phyloP scores from a whole-genome alignment of 1,284 basidiomycete species.

The Amylostereum chailletii region DNA sequence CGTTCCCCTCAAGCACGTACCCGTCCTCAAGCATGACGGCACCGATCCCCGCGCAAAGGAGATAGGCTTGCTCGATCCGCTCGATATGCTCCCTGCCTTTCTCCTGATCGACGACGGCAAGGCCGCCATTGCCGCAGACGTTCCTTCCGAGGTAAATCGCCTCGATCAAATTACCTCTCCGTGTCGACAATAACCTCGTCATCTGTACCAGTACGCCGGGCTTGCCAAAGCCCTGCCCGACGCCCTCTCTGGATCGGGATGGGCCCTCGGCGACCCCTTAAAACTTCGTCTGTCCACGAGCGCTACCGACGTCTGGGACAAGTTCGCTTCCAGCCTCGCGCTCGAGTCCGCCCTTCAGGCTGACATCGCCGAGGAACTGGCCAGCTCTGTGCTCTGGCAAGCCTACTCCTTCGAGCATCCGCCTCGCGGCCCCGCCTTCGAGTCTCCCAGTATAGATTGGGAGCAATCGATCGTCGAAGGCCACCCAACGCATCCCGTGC shows the following conservation, averaged over 20 bases:
- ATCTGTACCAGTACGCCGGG: neutral
- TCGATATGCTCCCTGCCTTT: slow-evolving; percentile 37
- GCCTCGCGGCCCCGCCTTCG: slow-evolving; percentile 29
- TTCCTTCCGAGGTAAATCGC: too few relatives aligned
- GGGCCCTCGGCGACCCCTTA: slow-evolving; percentile 1
- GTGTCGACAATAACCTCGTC: neutral
- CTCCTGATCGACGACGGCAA: slow-evolving; percentile 10
- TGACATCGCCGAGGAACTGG: slow-evolving; percentile 25
- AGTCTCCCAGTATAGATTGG: slow-evolving; percentile 39
- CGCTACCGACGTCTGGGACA: slow-evolving; percentile 29
- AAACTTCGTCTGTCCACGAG: neutral
- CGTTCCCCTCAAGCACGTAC: slow-evolving; percentile 32
- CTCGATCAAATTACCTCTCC: too few relatives aligned
- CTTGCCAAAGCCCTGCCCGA: slow-evolving; percentile 1
- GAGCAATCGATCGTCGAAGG: slow-evolving; percentile 49
- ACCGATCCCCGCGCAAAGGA: slow-evolving; percentile 12
- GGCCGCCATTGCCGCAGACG: neutral
- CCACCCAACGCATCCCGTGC: slow-evolving; percentile 44
- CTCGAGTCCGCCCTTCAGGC: slow-evolving; percentile 6
- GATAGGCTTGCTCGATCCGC: slow-evolving; percentile 39
- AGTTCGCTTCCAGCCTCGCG: slow-evolving; percentile 21
- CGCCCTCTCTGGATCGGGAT: slow-evolving; percentile 3
- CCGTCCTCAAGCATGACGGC: slow-evolving; percentile 32
- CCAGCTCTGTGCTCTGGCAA: slow-evolving; percentile 40
- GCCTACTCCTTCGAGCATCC: slow-evolving; percentile 37